Evolutionary conservation across 805 yeast genomes (phyloP).

Genomic region (Debaryomyces prosopidis): DNA sequence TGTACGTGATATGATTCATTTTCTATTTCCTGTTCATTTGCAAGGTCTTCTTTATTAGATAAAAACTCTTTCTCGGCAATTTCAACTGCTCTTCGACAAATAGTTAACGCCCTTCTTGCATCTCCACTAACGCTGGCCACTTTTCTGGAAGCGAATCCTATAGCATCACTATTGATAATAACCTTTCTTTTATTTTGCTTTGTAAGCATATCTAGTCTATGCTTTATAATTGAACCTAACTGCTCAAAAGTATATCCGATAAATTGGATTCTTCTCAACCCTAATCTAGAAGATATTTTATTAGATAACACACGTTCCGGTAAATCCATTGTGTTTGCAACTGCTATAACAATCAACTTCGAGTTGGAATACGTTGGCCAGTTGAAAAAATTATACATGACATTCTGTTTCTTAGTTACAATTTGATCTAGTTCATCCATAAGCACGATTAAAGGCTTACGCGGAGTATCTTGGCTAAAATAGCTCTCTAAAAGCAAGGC

Average conservation of each 20-base stretch:
- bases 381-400: conserved; percentile 93
- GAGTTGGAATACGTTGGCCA: conserved; percentile 91
- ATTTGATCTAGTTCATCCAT: conserved; percentile 94
- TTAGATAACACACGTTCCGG: conserved; percentile 88
- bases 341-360: conserved; percentile 82
- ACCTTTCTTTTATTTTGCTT: conserved; percentile 40
- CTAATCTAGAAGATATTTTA: conserved; percentile 88
- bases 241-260: conserved; percentile 85
- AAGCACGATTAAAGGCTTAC: conserved; percentile 67
- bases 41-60: conserved; percentile 12
- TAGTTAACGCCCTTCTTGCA: conserved; percentile 87
- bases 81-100: conserved; percentile 87
- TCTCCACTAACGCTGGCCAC: conserved; percentile 97
- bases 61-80: conserved; percentile 70
- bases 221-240: conserved; percentile 69
- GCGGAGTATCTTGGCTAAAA: conserved; percentile 45
- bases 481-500: conserved; percentile 68
- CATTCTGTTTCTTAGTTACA: conserved; percentile 76
- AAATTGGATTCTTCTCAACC: conserved; percentile 82
- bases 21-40: conserved; percentile 19
- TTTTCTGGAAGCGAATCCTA: conserved; percentile 88
- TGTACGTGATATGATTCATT: conserved; percentile 55
- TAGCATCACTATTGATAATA: conserved; percentile 64
- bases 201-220: conserved; percentile 55
- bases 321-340: conserved; percentile 96